Conservation (phyloP, 1,284 basidiomycete species). For the Flammula alnicola region DNA sequence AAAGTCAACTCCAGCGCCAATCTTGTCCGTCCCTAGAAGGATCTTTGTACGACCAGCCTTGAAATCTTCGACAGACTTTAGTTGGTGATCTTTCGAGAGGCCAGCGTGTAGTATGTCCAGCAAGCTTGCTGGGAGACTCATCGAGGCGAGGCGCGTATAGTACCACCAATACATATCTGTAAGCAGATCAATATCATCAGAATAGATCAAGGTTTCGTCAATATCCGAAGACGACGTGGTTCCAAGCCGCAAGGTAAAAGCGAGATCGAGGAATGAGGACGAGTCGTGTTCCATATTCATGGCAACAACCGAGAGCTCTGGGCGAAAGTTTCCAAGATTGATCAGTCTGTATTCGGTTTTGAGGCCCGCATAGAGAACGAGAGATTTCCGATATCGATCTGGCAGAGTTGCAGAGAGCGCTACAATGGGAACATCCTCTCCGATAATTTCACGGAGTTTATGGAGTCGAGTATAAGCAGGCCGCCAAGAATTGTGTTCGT, state of each 20-base stretch:
- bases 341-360: constrained; percentile 21
- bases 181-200: constrained; percentile 22
- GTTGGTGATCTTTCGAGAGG: constrained; percentile 22
- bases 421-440: constrained; percentile 20
- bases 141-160: not conserved
- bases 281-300: constrained; percentile 14
- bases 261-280: constrained; percentile 22
- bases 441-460: constrained; percentile 18
- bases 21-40: constrained; percentile 25
- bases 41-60: constrained; percentile 13
- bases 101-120: constrained; percentile 28
- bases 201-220: constrained; percentile 19
- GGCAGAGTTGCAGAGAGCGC: constrained; percentile 25
- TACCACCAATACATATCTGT: constrained; percentile 28
- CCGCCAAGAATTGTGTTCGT: constrained; percentile 21
- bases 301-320: constrained; percentile 26
- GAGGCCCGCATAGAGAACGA: constrained; percentile 17
- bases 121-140: constrained; percentile 9
- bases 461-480: constrained; percentile 19
- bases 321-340: constrained; percentile 23
- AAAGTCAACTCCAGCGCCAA: constrained; percentile 27
- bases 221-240: constrained; percentile 7
- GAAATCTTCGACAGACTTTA: constrained; percentile 18
- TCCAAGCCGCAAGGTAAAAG: constrained; percentile 16
- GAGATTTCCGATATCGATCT: constrained; percentile 15